Evolutionary conservation across 2,329 filamentous ascomycete species (phyloP), one percentile per base, ranked within the genome.

Genomic region (Emergomyces orientalis): DNA sequence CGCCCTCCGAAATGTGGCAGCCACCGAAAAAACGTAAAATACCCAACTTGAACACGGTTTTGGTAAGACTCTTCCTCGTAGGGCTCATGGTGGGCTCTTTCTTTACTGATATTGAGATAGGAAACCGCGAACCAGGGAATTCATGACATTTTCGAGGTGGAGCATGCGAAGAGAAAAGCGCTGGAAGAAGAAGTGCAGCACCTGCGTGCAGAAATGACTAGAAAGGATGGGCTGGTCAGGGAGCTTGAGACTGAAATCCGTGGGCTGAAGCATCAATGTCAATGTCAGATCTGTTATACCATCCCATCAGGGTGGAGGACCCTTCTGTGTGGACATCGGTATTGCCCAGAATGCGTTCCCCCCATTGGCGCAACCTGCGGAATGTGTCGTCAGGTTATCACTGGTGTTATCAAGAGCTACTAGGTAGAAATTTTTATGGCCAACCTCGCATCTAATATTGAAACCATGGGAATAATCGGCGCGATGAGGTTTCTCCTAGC

Each of bases 51-150:
- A 19, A 37, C 43, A 52, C 17, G 4, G 45, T 61, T 51, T 39
- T 61, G 59, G 47, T 61, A 61, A 41, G 59, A 61, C 37, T 37
- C 30, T 52, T 52, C 45, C 32, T n/a, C 7, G 45, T 32, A 13
- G 1, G 47, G 17, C 30, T 25, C 41, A 45, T 45, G 41, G 41
- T n/a, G 41, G 41, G 41, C 59, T 52, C 52, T 9, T 49, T 52
- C 45, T 39, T 61, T 30, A n/a, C 59, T 60, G 58, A 60, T 49
- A 49, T 60, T 60, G 58, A 60, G 58, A 47, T 60, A 60, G 58
- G 58, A 47, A 60, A 60, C 58, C 6, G 39, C 43, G 22, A 60
- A 60, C 22, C 58, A 60, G 43, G 39, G 37, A 60, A 60, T 60
- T 60, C 9, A 59, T 47, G 27, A 25, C 22, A 41, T 52, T 51